Evolutionary conservation across 2,329 filamentous ascomycete genomes (phyloP).

Genomic region (Epichloe uncinata): DNA sequence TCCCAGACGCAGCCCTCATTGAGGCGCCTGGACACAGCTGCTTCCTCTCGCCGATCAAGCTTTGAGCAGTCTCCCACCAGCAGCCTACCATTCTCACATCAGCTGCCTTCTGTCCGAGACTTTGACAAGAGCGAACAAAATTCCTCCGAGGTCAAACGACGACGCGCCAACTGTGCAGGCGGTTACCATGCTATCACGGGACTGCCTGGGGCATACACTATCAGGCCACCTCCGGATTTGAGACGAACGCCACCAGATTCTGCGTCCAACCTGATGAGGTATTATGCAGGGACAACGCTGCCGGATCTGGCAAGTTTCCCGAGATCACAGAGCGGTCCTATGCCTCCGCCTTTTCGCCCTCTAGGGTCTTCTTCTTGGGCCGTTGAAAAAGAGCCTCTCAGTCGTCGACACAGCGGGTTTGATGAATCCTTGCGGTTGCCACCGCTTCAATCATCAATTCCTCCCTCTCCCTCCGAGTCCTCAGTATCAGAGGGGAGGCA

Average conservation of each 20-base stretch:
- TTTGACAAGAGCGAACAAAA: conserved; percentile 25
- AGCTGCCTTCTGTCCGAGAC: conserved; percentile 13
- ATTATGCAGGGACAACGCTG: conserved; percentile 14
- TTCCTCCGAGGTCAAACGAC: conserved; percentile 46
- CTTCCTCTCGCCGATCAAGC: conserved; percentile 15
- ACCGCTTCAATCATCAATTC: conserved; percentile 33
- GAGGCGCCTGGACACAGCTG: conserved; percentile 12
- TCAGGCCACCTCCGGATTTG: conserved; percentile 6
- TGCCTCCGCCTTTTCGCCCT: conserved; percentile 43
- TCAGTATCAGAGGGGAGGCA: conserved; percentile 15
- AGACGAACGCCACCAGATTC: conserved; percentile 12
- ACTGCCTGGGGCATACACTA: conserved; percentile 5
- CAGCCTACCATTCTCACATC: conserved; percentile 11
- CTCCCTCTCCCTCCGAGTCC: conserved; percentile 17
- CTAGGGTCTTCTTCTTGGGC: conserved; percentile 16
- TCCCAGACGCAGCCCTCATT: conserved; percentile 11
- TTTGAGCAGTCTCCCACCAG: conserved; percentile 14
- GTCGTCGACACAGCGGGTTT: conserved; percentile 32
- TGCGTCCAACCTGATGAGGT: conserved; percentile 7
- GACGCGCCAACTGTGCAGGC: conserved; percentile 38
- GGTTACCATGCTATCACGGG: conserved; percentile 18
- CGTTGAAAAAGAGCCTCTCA: conserved; percentile 15
- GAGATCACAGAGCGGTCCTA: conserved; percentile 25
- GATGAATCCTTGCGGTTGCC: conserved; percentile 41
- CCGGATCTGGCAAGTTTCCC: conserved; percentile 19